phyloP scores from a whole-genome alignment of 1,284 basidiomycete species.

The Lentinula novae-zelandiae region DNA sequence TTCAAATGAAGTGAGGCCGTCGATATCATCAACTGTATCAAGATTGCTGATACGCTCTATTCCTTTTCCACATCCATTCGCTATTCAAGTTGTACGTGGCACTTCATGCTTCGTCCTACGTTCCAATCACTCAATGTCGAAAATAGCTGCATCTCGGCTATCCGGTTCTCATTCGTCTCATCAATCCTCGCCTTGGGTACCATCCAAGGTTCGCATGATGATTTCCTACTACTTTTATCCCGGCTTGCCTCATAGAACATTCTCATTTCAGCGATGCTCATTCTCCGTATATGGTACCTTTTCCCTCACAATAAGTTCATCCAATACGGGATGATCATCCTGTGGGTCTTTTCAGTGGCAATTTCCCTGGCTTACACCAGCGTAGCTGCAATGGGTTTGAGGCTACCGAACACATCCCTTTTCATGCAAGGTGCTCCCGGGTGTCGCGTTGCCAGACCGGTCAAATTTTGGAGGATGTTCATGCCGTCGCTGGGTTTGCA shows the following conservation, averaged over 20 bases:
- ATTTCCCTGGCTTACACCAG: slow-evolving; percentile 26
- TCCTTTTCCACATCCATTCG: neutral
- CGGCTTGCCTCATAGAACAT: neutral
- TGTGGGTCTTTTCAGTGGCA: slow-evolving; percentile 25
- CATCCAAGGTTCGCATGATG: slow-evolving; percentile 25
- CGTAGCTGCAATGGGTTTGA: slow-evolving; percentile 17
- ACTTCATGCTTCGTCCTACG: neutral
- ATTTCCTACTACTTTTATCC: neutral
- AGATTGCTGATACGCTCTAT: neutral
- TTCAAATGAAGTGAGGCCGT: slow-evolving; percentile 20
- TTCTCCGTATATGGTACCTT: slow-evolving; percentile 34
- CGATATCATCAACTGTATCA: neutral
- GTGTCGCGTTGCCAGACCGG: slow-evolving; percentile 29
- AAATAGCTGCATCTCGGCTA: slow-evolving; percentile 25
- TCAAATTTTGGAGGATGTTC: slow-evolving; percentile 30
- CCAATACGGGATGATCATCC: slow-evolving; percentile 23
- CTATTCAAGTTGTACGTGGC: neutral
- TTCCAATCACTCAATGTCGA: neutral
- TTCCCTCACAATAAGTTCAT: slow-evolving; percentile 26
- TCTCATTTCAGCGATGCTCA: slow-evolving; percentile 26
- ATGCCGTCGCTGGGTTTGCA: slow-evolving; percentile 33
- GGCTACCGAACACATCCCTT: slow-evolving; percentile 10
- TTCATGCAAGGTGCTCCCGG: slow-evolving; percentile 21
- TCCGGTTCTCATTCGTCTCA: slow-evolving; percentile 23
- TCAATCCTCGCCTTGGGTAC: slow-evolving; percentile 26